phyloP scores from a whole-genome alignment of 139 green algal species.

The Closterium sp. region DNA sequence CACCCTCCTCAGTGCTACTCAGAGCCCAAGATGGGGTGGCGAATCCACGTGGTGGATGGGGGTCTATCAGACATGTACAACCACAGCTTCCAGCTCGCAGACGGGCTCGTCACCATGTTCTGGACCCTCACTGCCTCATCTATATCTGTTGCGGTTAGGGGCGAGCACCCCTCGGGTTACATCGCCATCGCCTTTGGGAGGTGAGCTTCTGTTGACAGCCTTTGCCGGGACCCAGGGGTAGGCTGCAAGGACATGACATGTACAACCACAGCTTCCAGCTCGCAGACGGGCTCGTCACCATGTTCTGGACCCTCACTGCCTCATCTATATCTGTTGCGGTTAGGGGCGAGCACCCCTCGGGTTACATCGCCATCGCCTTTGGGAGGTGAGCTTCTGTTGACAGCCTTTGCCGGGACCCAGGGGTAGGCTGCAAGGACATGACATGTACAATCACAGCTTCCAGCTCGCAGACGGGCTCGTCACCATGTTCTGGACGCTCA shows the following conservation, averaged over 20 bases:
- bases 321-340: slow-evolving; percentile 25
- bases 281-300: slow-evolving; percentile 21
- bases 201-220: not conserved
- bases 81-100: slow-evolving; percentile 14
- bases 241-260: too few relatives aligned
- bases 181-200: slow-evolving; percentile 44
- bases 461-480: slow-evolving; percentile 23
- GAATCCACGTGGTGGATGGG: slow-evolving; percentile 38
- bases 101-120: slow-evolving; percentile 41
- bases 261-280: too few relatives aligned
- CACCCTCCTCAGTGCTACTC: slow-evolving; percentile 14
- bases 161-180: slow-evolving; percentile 1
- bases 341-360: slow-evolving; percentile 12
- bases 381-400: slow-evolving; percentile 29
- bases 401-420: not conserved
- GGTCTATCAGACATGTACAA: slow-evolving; percentile 48
- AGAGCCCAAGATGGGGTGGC: slow-evolving; percentile 51
- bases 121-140: slow-evolving; percentile 24
- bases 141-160: slow-evolving; percentile 35
- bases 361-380: slow-evolving; percentile 36
- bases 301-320: slow-evolving; percentile 45
- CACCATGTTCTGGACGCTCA: slow-evolving; percentile 39
- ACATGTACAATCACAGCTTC: slow-evolving; percentile 23
- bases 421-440: slow-evolving; percentile 23
- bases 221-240: too few relatives aligned